Base-by-base conservation (phyloP, 116 monocot species). In the Iris pallida region DNA sequence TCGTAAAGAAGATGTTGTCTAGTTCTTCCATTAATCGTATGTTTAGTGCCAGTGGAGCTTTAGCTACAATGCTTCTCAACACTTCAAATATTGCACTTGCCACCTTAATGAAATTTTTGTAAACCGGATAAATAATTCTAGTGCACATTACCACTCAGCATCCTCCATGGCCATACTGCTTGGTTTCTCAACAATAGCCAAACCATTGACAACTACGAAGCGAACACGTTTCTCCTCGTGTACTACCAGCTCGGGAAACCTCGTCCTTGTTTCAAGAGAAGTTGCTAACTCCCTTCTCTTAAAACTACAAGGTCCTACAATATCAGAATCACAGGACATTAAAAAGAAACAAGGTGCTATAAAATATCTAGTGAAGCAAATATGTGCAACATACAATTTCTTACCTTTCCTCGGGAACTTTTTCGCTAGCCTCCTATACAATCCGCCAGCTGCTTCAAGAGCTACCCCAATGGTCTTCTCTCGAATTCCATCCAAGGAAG, bases 201-300 rank as follows among this genome's bases (percentile, higher is more conserved):
- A 74, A 59, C 92, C 97, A 80, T 97, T 97, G 42, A 97, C 82
- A 16, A 97, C 97, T 19, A 97, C 89, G 80, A 97, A 97, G 46
- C 97, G 92, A 42, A 92, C 85, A 72, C 97, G 85, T 73, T 92
- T 97, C 54, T 92, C 92, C 73, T 92, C 92, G 69, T 89, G 89
- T 41, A 87, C 90, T 12, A 95, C 86, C 66, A 97, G 75, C 69
- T 97, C 97, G 17, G 92, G 97, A 80, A 90, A 97, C 71, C 83
- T 85, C 42, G 81, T 77, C 64, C 97, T 78, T 74, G 97, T 97
- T 73, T 90, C 87, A 75, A 90, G 80, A 74, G 92, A 97, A 61
- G 89, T 97, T 45, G 97, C 97, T 72, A 97, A 64, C 68, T 97
- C 97, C 72, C 97, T 92, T 83, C 97, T 85, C 79, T 73, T 97